A percentile compares a stretch with the other conserved stretches of the same genome.
Conservation (phyloP, 306 rosid species). For the Phaseolus lunatus region DNA sequence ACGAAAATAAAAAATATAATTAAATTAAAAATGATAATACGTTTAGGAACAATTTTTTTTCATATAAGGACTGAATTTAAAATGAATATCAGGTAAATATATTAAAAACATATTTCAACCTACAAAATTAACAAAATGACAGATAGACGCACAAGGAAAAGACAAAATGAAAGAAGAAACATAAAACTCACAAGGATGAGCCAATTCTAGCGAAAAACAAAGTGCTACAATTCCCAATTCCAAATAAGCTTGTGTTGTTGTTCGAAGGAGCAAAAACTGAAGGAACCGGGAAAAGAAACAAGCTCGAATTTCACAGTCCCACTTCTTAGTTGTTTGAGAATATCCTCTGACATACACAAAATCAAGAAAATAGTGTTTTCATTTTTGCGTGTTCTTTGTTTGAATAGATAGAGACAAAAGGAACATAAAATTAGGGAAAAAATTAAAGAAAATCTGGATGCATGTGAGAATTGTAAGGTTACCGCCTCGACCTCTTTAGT, state of each 20-base stretch:
- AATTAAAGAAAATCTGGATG: background rate
- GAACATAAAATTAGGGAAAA: background rate
- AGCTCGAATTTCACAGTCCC: slow-evolving; percentile 81
- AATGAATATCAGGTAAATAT: background rate
- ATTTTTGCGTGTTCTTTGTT: background rate
- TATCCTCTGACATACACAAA: slow-evolving; percentile 44
- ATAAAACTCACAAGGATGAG: slow-evolving; percentile 56
- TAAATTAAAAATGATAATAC: background rate
- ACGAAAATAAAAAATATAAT: background rate
- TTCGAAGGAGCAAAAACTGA: slow-evolving; percentile 57
- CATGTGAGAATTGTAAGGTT: slow-evolving; percentile 14
- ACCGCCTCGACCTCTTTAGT: no score
- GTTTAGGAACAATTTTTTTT: background rate
- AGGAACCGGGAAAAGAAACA: slow-evolving; percentile 63
- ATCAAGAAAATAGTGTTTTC: background rate
- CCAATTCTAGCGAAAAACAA: slow-evolving; percentile 82
- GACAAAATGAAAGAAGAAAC: background rate
- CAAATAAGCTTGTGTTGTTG: slow-evolving; percentile 44
- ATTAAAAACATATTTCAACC: background rate
- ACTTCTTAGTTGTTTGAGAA: slow-evolving; percentile 71
- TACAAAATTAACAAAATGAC: background rate
- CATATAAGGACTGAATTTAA: background rate
- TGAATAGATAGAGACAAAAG: slow-evolving; percentile 5
- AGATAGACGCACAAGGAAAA: background rate
- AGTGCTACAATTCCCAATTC: slow-evolving; percentile 47